Percentiles rank a stretch among this genome's conserved stretches.
These are phyloP conservation scores for Saraca asoca DNA, from an alignment of 331 rosid genomes.

Conservation along the genomic window DNA sequence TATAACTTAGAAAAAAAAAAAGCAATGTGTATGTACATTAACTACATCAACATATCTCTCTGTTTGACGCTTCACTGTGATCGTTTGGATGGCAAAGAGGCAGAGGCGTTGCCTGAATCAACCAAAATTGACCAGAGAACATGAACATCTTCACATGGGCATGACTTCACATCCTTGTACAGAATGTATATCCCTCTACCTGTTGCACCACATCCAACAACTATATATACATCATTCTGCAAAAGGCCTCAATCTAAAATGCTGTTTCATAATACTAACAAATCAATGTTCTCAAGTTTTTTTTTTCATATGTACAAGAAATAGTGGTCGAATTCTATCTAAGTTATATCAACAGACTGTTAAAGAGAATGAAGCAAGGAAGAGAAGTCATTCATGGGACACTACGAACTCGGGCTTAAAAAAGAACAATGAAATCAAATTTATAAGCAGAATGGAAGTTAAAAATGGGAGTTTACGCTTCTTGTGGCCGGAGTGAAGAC, in stretches of 20 bases:
- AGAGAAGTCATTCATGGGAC: too few species aligned
- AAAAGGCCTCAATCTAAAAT: not conserved
- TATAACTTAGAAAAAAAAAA: too few species aligned
- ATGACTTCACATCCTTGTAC: conserved; percentile 73
- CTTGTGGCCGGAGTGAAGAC: conserved; percentile 54
- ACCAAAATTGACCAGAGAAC: conserved; percentile 77
- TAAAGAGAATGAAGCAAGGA: too few species aligned
- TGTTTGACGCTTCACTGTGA: too few species aligned
- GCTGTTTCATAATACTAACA: not conserved
- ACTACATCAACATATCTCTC: too few species aligned
- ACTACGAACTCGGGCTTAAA: too few species aligned
- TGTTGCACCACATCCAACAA: conserved; percentile 18
- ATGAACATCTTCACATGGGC: conserved; percentile 76
- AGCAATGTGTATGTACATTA: too few species aligned
- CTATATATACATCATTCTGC: not conserved
- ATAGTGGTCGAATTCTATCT: too few species aligned
- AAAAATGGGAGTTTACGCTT: conserved; percentile 40
- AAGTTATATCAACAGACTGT: too few species aligned
- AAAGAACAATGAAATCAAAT: not conserved
- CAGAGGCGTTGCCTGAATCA: conserved; percentile 40
- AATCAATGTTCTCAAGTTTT: too few species aligned
- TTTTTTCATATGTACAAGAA: too few species aligned
- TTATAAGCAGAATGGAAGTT: not conserved
- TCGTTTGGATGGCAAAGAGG: conserved; percentile 31
- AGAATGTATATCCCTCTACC: conserved; percentile 72